These are phyloP conservation scores for Aspergillus hancockii DNA, from an alignment of 495 filamentous ascomycete species.

Conservation along the genomic window DNA sequence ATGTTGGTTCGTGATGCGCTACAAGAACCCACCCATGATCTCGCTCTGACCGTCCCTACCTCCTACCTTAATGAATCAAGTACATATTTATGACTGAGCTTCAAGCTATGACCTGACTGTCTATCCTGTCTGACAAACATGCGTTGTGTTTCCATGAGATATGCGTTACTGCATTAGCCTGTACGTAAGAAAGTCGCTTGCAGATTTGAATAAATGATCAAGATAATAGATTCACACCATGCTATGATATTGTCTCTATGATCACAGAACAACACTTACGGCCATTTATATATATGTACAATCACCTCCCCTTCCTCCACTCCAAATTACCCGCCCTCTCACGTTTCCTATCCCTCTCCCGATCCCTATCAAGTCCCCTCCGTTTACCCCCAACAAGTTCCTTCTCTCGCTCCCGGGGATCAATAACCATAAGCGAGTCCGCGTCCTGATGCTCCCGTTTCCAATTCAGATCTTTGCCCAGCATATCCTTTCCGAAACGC, in stretches of 20 bases:
- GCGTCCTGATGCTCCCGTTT: slow-evolving; percentile 84
- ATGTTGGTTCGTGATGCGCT: neutral
- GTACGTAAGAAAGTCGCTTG: neutral
- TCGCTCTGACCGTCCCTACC: neutral
- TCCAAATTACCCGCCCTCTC: slow-evolving; percentile 38
- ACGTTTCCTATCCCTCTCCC: slow-evolving; percentile 44
- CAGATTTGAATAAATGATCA: neutral
- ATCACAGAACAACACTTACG: neutral
- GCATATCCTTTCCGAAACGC: slow-evolving; percentile 82
- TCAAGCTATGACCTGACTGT: neutral
- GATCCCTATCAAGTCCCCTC: slow-evolving; percentile 38
- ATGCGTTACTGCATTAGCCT: neutral
- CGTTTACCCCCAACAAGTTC: slow-evolving; percentile 49
- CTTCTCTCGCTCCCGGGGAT: slow-evolving; percentile 82
- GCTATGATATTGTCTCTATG: neutral
- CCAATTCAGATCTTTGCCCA: slow-evolving; percentile 91
- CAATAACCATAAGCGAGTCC: slow-evolving; percentile 90
- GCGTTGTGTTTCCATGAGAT: neutral
- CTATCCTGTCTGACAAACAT: neutral
- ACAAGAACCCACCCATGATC: neutral
- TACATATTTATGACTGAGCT: slow-evolving; percentile 4
- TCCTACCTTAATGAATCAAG: neutral
- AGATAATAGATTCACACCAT: neutral
- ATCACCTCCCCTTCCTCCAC: slow-evolving; percentile 26
- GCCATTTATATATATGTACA: neutral